phyloP scores from a whole-genome alignment of 305 asterid species.

The Fraxinus platypoda region DNA sequence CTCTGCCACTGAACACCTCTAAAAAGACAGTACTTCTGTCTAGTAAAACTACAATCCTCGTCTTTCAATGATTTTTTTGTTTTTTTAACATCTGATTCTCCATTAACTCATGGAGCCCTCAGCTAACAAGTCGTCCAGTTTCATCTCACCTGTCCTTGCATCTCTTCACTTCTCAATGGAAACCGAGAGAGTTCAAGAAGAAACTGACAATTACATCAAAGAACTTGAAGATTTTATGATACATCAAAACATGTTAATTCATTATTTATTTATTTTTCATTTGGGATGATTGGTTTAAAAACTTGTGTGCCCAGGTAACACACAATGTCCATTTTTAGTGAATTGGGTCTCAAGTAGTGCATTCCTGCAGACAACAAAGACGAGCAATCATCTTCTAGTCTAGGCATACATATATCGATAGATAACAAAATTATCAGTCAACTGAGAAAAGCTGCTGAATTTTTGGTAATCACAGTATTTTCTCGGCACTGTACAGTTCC shows the following conservation, averaged over 20 bases:
- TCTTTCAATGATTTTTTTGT: not conserved
- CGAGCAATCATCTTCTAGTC: slow-evolving; percentile 4
- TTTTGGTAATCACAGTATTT: slow-evolving; percentile 33
- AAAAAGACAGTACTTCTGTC: not conserved
- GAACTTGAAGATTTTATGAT: not conserved
- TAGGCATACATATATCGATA: slow-evolving; percentile 28
- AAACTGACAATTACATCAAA: not conserved
- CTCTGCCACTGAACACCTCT: not conserved
- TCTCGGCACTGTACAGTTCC: slow-evolving; percentile 62
- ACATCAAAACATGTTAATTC: not conserved
- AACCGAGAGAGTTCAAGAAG: not conserved
- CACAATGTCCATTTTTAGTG: not conserved
- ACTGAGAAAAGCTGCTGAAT: slow-evolving; percentile 19
- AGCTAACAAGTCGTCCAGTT: not conserved
- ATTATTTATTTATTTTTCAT: not conserved
- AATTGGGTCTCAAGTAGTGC: not conserved
- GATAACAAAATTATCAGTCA: slow-evolving; percentile 26
- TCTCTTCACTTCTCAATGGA: not conserved
- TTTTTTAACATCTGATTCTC: not conserved
- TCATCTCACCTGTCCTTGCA: not conserved
- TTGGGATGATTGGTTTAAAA: not conserved
- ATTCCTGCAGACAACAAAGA: slow-evolving; percentile 16
- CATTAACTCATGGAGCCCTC: not conserved
- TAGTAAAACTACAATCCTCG: not conserved
- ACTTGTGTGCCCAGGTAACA: not conserved